Evolutionary conservation across 1,284 basidiomycete genomes (phyloP).

Genomic region (Moesziomyces globuligerus): DNA sequence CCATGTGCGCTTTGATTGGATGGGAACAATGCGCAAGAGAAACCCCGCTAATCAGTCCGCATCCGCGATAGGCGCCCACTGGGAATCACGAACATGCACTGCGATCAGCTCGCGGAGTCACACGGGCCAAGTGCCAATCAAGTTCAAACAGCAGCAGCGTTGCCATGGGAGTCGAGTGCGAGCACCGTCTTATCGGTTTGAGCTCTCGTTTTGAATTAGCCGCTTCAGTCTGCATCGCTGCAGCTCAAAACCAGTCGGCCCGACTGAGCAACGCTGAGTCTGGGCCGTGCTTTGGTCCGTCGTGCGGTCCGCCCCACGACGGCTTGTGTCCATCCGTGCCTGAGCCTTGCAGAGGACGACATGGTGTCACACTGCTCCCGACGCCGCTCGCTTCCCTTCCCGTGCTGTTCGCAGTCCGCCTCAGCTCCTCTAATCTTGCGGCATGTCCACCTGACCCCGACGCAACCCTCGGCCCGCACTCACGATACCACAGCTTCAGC

Average conservation of each 20-base stretch:
- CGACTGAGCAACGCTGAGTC: not conserved
- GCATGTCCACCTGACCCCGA: not conserved
- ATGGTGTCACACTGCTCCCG: too few relatives aligned
- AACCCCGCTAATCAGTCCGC: conserved; percentile 2
- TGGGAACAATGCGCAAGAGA: not conserved
- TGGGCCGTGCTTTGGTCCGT: not conserved
- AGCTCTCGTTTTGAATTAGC: not conserved
- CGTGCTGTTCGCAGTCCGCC: not conserved
- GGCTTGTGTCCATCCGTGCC: not conserved
- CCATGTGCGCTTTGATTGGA: not conserved
- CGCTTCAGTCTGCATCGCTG: not conserved
- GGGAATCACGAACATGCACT: too few relatives aligned
- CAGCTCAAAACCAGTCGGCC: conserved; percentile 8
- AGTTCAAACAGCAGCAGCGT: not conserved
- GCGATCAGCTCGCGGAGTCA: not conserved
- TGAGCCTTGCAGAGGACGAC: not conserved
- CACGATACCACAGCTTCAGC: too few relatives aligned
- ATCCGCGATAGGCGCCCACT: not conserved
- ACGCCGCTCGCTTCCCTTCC: not conserved
- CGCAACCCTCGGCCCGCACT: not conserved
- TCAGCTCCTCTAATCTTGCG: not conserved
- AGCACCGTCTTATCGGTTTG: not conserved
- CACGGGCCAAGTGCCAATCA: too few relatives aligned
- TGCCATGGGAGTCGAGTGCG: too few relatives aligned
- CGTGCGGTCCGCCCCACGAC: not conserved